Evolutionary conservation across 306 rosid genomes (phyloP), one percentile per base, ranked within the genome.

Genomic region (Medicago arabica): DNA sequence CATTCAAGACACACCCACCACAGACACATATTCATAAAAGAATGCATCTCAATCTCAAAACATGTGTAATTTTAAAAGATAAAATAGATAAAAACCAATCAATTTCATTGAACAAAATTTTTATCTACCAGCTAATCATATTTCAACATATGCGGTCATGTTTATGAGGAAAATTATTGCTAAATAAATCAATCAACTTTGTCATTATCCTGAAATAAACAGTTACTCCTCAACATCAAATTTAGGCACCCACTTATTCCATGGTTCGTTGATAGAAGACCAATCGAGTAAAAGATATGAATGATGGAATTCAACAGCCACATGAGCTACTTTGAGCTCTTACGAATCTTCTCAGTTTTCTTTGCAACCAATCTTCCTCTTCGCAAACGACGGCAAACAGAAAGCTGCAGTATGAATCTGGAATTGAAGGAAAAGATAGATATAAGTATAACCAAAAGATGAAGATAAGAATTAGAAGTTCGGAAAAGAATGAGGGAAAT

Each of bases 381-480:
- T 89, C 0, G 99, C 99, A 87, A 95, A 95, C 0, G 96, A 86
- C 17, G 97, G 97, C 78, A 95, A 79, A 59, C 99, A 92, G 97
- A 95, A 95, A 77, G 99, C 86, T 71, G 97, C 97, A 73, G 97
- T 8, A 62, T 95, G 99, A 79, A 92, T 89, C 99, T 95, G 92
- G 50, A 73, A 80, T 59, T 44, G 57, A 76, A 65, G 65, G 15
- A 41, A 54, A 71, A 23, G 21, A 53, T 34, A 13, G 39, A 69
- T 25, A 39, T 60, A 41, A 70, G 55, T 54, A 39, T 36, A 57
- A 68, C 16, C 17, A 65, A 39, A 78, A 38, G 69, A 43, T 55
- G 38, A 71, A 50, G 40, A 71, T 50, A 61, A 55, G 51, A 63
- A 75, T 23, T 28, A 43, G 8, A 11, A 62, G 49, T 54, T 55